Evolutionary conservation across 2,329 filamentous ascomycete genomes (phyloP).

Genomic region (Sporothrix inflata): DNA sequence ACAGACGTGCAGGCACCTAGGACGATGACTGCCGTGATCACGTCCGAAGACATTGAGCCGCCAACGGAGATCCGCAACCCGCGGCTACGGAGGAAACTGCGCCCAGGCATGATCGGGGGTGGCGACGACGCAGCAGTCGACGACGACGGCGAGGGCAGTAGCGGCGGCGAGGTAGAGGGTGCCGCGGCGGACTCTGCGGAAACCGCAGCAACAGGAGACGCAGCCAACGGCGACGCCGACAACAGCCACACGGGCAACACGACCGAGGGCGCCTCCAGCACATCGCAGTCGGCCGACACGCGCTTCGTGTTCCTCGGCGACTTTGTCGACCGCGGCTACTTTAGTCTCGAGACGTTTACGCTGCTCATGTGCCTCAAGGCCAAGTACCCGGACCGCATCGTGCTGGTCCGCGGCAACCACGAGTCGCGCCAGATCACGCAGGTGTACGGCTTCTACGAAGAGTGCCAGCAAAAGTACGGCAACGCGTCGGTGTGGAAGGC

Average conservation of each 20-base stretch:
- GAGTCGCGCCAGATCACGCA: conserved; percentile 97
- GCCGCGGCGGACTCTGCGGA: conserved; percentile 41
- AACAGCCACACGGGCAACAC: conserved; percentile 43
- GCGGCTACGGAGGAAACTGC: conserved; percentile 84
- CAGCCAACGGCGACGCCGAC: conserved; percentile 8
- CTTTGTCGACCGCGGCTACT: conserved; percentile 96
- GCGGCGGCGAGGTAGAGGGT: conserved; percentile 53
- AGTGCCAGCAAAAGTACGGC: conserved; percentile 97
- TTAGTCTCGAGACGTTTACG: conserved; percentile 97
- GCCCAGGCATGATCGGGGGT: conserved; percentile 49
- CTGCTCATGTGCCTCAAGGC: conserved; percentile 92
- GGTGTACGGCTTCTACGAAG: conserved; percentile 98
- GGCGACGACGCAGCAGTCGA: conserved; percentile 42
- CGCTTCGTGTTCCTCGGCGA: conserved; percentile 73
- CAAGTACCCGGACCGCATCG: conserved; percentile 85
- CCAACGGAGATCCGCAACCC: conserved; percentile 87
- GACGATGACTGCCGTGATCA: conserved; percentile 75
- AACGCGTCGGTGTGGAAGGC: conserved; percentile 99
- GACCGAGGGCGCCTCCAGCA: conserved; percentile 39
- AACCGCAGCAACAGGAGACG: conserved; percentile 42
- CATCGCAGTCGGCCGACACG: conserved; percentile 55
- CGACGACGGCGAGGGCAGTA: conserved; percentile 54
- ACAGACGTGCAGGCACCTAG: conserved; percentile 69
- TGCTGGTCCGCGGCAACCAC: conserved; percentile 96
- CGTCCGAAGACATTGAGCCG: conserved; percentile 88